These are phyloP conservation scores for Daldinia grandis DNA, from an alignment of 495 filamentous ascomycete species.

Conservation along the genomic window DNA sequence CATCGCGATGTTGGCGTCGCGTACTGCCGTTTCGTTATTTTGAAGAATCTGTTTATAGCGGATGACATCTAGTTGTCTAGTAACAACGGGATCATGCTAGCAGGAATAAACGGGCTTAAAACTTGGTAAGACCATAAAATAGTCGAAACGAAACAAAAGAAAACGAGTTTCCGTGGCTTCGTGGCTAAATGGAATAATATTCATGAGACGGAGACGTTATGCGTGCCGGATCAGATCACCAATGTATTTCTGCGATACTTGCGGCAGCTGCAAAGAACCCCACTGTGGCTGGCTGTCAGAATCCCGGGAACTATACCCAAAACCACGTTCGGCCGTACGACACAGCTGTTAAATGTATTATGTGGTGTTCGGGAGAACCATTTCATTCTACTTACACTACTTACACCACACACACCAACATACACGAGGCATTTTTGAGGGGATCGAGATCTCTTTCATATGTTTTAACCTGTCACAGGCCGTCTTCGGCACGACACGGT, in stretches of 20 bases:
- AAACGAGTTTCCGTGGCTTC: constrained; percentile 9
- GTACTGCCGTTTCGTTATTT: constrained; percentile 21
- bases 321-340: constrained; percentile 14
- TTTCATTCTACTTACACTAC: constrained; percentile 5
- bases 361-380: constrained; percentile 16
- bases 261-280: constrained; percentile 30
- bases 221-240: constrained; percentile 7
- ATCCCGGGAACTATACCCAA: constrained; percentile 22
- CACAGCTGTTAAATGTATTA: not conserved
- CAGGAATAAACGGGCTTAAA: not conserved
- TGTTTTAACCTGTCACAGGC: constrained; percentile 15
- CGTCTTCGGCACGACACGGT: constrained; percentile 19
- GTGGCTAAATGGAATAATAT: constrained; percentile 8
- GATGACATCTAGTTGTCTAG: constrained; percentile 39
- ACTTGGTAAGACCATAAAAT: not conserved
- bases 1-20: constrained; percentile 32
- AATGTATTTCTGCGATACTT: constrained; percentile 23
- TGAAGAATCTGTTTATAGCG: constrained; percentile 5
- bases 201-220: constrained; percentile 20
- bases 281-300: constrained; percentile 33
- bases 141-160: not conserved
- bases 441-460: constrained; percentile 40
- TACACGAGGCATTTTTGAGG: constrained; percentile 26
- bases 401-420: too few relatives aligned
- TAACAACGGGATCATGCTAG: constrained; percentile 42